Conservation (phyloP, 768 basidiomycete species). For the Obba rivulosa region DNA sequence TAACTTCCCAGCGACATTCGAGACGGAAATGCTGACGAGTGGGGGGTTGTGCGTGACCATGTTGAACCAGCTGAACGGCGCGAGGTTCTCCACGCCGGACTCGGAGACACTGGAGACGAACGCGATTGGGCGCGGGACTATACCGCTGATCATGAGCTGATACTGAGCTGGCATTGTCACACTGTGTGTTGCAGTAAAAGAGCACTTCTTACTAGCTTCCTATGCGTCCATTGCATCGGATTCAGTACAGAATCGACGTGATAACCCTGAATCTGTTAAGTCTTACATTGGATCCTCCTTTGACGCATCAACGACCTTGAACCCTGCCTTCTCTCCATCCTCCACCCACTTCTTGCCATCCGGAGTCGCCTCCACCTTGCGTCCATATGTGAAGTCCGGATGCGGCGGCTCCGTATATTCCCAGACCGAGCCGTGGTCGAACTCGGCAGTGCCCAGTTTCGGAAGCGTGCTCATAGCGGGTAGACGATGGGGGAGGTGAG, state of each 20-base stretch:
- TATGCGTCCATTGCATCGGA: background rate
- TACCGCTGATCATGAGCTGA: conserved; percentile 31
- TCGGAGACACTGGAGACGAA: conserved; percentile 34
- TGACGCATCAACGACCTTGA: conserved; percentile 28
- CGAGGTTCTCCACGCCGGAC: conserved; percentile 33
- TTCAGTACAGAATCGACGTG: background rate
- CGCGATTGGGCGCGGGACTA: conserved; percentile 39
- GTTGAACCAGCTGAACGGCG: conserved; percentile 33
- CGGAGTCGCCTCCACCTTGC: conserved; percentile 22
- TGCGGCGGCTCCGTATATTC: conserved; percentile 27
- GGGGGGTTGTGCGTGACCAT: conserved; percentile 35
- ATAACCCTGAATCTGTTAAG: background rate
- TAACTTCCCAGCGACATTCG: conserved; percentile 14
- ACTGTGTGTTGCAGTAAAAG: background rate
- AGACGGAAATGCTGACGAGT: conserved; percentile 37
- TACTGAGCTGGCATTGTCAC: conserved; percentile 19
- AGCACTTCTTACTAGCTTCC: conserved; percentile 5
- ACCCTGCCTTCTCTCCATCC: conserved; percentile 29
- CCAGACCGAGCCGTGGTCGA: conserved; percentile 9
- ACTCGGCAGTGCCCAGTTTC: conserved; percentile 15
- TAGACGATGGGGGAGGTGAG: too few species aligned
- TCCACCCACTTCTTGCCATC: conserved; percentile 28
- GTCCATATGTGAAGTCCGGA: conserved; percentile 27
- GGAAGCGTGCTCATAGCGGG: too few species aligned
- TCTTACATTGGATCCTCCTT: conserved; percentile 23